Conservation (phyloP, 345 rosid genomes). For the Camelina laxa region DNA sequence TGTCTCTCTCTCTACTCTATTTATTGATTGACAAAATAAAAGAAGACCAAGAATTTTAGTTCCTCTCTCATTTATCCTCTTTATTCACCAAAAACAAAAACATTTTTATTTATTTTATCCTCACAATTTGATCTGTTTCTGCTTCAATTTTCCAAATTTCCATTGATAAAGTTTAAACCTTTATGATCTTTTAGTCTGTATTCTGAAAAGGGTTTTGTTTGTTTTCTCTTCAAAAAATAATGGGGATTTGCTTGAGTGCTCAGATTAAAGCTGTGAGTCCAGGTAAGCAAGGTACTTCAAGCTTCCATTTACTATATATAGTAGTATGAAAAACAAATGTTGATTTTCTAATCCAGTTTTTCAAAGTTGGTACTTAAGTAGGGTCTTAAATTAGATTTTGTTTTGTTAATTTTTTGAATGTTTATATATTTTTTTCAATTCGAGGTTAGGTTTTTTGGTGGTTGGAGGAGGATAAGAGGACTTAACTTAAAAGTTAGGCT, state of each 20-base stretch:
- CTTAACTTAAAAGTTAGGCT: slow-evolving; percentile 44
- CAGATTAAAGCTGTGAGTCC: slow-evolving; percentile 88
- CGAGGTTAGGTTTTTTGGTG: slow-evolving; percentile 46
- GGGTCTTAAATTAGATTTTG: background rate
- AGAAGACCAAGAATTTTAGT: background rate
- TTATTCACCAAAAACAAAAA: background rate
- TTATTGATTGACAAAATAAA: no score
- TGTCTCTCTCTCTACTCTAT: background rate
- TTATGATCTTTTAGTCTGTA: slow-evolving; percentile 13
- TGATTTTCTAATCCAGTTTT: slow-evolving; percentile 6
- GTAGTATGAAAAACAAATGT: background rate
- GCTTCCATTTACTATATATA: background rate
- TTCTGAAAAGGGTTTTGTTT: slow-evolving; percentile 41
- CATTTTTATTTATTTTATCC: background rate
- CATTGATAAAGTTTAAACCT: slow-evolving; percentile 26
- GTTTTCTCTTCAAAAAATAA: slow-evolving; percentile 36
- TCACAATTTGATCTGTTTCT: slow-evolving; percentile 49
- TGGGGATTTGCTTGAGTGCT: slow-evolving; percentile 95
- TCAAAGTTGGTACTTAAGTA: slow-evolving; percentile 5
- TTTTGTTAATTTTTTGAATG: background rate
- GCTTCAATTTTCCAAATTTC: slow-evolving; percentile 9
- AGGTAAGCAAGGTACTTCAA: slow-evolving; percentile 60
- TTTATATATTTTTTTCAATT: background rate
- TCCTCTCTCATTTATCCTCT: slow-evolving; percentile 21
- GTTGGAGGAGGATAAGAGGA: slow-evolving; percentile 28